phyloP scores from a whole-genome alignment of 2,329 filamentous ascomycete species.

The Cordyceps militaris region DNA sequence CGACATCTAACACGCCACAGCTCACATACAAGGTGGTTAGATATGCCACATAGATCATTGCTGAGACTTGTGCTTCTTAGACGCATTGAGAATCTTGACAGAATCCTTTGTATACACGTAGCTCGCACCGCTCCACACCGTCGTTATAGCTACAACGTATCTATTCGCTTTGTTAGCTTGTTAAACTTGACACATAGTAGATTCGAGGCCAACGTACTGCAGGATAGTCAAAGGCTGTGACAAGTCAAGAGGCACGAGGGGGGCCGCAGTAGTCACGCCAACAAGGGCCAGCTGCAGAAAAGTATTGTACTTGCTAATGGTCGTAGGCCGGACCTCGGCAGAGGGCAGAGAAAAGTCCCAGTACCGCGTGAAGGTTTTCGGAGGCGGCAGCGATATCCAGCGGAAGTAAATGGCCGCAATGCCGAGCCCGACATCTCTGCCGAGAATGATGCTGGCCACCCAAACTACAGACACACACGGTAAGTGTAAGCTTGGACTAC shows the following conservation, averaged over 20 bases:
- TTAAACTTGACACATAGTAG: neutral
- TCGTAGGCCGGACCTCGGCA: conserved; percentile 76
- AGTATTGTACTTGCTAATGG: conserved; percentile 87
- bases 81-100: conserved; percentile 66
- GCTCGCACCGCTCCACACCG: conserved; percentile 86
- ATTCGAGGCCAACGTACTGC: conserved; percentile 46
- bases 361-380: conserved; percentile 86
- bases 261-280: conserved; percentile 74
- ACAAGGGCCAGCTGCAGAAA: conserved; percentile 84
- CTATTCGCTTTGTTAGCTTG: conserved; percentile 33
- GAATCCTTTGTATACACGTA: conserved; percentile 89
- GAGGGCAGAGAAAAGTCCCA: conserved; percentile 95
- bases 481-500: neutral
- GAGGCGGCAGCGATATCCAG: conserved; percentile 86
- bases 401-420: conserved; percentile 90
- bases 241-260: conserved; percentile 59
- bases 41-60: neutral
- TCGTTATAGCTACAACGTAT: conserved; percentile 80
- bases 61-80: conserved; percentile 15
- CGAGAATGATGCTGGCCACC: conserved; percentile 83
- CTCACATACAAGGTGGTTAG: neutral
- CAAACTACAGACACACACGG: conserved; percentile 49
- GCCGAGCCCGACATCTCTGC: conserved; percentile 75
- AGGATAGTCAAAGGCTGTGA: conserved; percentile 48
- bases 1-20: neutral